phyloP scores from a whole-genome alignment of 805 yeast species.

The Yarrowia phangngaensis region DNA sequence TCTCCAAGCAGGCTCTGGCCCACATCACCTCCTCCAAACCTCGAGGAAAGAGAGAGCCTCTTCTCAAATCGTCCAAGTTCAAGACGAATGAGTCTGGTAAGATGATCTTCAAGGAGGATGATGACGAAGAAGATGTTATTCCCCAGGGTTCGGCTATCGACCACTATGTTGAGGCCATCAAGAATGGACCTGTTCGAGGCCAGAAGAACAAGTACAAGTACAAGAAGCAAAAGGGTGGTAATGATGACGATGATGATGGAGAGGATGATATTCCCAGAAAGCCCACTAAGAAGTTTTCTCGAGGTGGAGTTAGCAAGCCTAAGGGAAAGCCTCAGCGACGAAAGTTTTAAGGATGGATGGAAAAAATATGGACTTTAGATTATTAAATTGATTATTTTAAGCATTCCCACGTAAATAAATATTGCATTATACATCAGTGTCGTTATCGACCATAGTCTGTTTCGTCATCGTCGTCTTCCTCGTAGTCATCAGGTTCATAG shows the following conservation, averaged over 20 bases:
- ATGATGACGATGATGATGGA: conserved; percentile 52
- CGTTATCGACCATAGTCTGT: no score
- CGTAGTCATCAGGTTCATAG: no score
- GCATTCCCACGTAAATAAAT: no score
- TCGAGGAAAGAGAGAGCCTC: conserved; percentile 42
- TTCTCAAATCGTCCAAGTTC: conserved; percentile 39
- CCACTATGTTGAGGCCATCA: conserved; percentile 92
- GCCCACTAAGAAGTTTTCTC: conserved; percentile 20
- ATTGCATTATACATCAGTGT: no score
- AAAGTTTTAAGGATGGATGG: conserved; percentile 1
- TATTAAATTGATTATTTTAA: not conserved
- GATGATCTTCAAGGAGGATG: conserved; percentile 55
- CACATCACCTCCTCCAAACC: conserved; percentile 89
- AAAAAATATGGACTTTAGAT: not conserved
- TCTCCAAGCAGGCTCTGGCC: conserved; percentile 79
- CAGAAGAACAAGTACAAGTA: conserved; percentile 87
- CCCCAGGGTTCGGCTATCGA: conserved; percentile 54
- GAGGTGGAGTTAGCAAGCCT: conserved; percentile 21
- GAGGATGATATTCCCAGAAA: conserved; percentile 34
- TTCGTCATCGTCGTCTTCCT: no score
- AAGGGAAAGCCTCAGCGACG: conserved; percentile 21
- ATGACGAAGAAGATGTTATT: conserved; percentile 32
- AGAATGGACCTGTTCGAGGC: conserved; percentile 89
- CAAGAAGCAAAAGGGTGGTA: conserved; percentile 58
- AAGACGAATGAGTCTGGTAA: conserved; percentile 59